Evolutionary conservation across 169 alveolate species (phyloP).

Genomic region (Cryptosporidium bovis): DNA sequence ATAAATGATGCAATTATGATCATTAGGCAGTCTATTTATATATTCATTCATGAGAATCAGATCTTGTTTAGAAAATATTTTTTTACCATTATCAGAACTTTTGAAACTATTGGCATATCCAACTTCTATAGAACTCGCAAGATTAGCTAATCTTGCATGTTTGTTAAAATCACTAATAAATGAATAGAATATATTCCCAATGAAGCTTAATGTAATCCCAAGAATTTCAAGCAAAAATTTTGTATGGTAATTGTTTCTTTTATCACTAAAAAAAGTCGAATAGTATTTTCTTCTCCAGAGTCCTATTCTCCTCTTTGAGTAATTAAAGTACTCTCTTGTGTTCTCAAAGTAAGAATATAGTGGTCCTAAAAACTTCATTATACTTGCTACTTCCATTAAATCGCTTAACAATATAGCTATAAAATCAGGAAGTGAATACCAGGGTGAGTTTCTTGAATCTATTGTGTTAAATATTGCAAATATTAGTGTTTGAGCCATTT

Average conservation of each 20-base stretch:
- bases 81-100: background rate
- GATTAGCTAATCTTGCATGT: background rate
- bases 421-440: conserved; percentile 60
- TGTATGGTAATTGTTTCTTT: conserved; percentile 38
- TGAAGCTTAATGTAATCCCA: conserved; percentile 18
- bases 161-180: conserved; percentile 12
- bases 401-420: conserved; percentile 27
- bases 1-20: conserved; percentile 40
- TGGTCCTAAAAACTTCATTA: conserved; percentile 38
- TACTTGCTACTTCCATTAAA: conserved; percentile 49
- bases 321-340: conserved; percentile 36
- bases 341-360: background rate
- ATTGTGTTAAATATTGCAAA: conserved; percentile 23
- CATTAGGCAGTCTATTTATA: conserved; percentile 26
- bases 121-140: conserved; percentile 40
- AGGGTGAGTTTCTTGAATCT: conserved; percentile 19
- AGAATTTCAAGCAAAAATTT: conserved; percentile 45
- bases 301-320: background rate
- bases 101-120: background rate
- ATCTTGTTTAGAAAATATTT: conserved; percentile 40
- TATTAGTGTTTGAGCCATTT: conserved; percentile 39
- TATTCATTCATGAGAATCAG: conserved; percentile 39
- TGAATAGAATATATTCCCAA: conserved; percentile 49
- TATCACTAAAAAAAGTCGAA: conserved; percentile 31
- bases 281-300: background rate